Percentiles rank a stretch among this genome's conserved stretches.
These are phyloP conservation scores for Nymphaea colorata DNA, from an alignment of 164 flowering plant species.

Conservation along the genomic window DNA sequence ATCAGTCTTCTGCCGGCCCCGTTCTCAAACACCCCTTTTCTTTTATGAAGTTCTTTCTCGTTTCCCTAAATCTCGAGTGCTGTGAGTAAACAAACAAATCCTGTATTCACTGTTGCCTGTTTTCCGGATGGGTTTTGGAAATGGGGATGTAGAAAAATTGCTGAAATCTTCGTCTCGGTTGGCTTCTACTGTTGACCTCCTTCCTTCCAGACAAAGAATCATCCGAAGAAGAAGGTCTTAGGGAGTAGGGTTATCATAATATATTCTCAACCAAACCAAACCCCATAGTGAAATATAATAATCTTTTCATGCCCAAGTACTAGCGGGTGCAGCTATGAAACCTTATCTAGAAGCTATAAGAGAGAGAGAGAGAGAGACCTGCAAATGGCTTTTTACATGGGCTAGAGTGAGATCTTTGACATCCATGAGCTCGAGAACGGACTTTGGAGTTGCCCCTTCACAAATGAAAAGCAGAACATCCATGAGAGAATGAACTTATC, in stretches of 20 bases:
- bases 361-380: constrained; percentile 35
- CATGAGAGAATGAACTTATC: background rate
- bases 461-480: background rate
- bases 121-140: no score
- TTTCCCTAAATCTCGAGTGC: background rate
- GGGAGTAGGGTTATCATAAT: no score
- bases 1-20: background rate
- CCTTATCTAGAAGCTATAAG: background rate
- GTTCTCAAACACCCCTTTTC: background rate
- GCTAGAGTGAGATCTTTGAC: constrained; percentile 97
- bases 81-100: background rate
- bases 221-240: no score
- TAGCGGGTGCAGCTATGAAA: no score
- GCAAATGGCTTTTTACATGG: constrained; percentile 95
- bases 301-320: no score
- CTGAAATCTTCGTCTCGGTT: no score
- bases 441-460: constrained; percentile 95
- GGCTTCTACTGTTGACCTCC: no score
- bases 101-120: no score
- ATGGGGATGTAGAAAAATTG: no score
- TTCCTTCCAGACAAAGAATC: no score
- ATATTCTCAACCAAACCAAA: no score
- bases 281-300: no score
- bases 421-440: constrained; percentile 99
- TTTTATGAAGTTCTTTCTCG: background rate